Evolutionary conservation across 2,329 filamentous ascomycete genomes (phyloP).

Genomic region (Claviceps sp.): DNA sequence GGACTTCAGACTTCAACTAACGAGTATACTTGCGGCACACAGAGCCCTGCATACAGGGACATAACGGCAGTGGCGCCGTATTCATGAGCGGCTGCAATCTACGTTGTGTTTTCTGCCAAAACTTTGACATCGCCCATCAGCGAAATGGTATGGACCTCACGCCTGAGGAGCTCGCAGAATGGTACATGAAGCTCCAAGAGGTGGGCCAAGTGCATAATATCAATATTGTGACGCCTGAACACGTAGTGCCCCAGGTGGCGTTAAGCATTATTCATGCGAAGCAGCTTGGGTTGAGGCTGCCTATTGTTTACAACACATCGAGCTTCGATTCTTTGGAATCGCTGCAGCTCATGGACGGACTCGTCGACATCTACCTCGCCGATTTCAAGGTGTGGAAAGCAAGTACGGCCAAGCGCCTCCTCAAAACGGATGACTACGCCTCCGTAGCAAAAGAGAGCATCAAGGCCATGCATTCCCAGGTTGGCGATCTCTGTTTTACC

Average conservation of each 20-base stretch:
- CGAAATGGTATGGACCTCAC: conserved; percentile 69
- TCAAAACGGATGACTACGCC: conserved; percentile 69
- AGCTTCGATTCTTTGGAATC: conserved; percentile 66
- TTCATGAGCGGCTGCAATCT: conserved; percentile 69
- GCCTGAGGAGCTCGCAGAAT: conserved; percentile 64
- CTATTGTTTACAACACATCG: conserved; percentile 76
- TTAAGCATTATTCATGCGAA: conserved; percentile 61
- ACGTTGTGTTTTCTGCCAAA: conserved; percentile 67
- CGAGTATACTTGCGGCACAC: conserved; percentile 1
- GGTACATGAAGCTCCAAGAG: conserved; percentile 72
- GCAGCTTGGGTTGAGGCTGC: conserved; percentile 54
- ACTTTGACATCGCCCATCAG: conserved; percentile 71
- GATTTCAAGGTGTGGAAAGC: conserved; percentile 75
- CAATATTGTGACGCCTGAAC: conserved; percentile 76
- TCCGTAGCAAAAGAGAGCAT: conserved; percentile 62
- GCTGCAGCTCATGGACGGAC: conserved; percentile 58
- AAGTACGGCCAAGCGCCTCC: conserved; percentile 51
- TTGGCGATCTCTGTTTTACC: conserved; percentile 73
- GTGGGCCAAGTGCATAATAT: conserved; percentile 79
- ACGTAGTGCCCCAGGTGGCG: conserved; percentile 73
- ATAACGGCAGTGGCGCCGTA: conserved; percentile 65
- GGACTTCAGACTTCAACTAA: not conserved
- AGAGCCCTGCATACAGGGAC: conserved; percentile 73
- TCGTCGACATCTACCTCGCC: conserved; percentile 77
- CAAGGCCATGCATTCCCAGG: conserved; percentile 66